Conservation (phyloP, 768 basidiomycete species). For the Chalciporus sphaerocephalus region DNA sequence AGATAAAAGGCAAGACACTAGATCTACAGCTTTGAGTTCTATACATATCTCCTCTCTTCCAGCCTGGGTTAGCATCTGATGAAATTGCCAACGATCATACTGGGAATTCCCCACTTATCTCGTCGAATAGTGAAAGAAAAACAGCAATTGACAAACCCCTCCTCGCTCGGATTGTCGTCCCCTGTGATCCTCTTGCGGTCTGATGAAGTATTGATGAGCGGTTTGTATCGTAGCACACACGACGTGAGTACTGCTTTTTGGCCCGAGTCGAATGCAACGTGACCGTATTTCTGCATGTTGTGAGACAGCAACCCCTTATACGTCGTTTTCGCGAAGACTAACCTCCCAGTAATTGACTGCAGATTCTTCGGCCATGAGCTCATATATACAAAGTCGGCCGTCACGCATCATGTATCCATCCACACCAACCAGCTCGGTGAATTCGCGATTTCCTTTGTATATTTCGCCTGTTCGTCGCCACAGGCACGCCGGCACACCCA, state of each 20-base stretch:
- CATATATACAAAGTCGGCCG: constrained; percentile 92
- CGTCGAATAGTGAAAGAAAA: constrained; percentile 88
- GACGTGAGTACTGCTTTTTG: constrained; percentile 93
- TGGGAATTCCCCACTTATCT: constrained; percentile 83
- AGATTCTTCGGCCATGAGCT: constrained; percentile 95
- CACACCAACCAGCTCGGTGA: constrained; percentile 84
- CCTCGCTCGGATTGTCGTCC: constrained; percentile 44
- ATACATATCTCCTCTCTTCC: neutral
- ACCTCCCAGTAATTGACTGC: constrained; percentile 99
- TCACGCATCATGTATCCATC: constrained; percentile 88
- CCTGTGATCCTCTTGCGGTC: constrained; percentile 29
- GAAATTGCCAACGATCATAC: constrained; percentile 88
- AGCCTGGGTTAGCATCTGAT: constrained; percentile 52
- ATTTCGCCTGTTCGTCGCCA: constrained; percentile 98
- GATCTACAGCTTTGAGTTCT: neutral
- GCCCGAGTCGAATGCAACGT: constrained; percentile 85
- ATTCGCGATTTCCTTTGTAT: constrained; percentile 96
- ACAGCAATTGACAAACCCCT: constrained; percentile 79
- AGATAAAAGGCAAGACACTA: neutral
- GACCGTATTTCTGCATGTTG: constrained; percentile 79
- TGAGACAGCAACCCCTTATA: neutral
- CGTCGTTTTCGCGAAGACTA: constrained; percentile 12
- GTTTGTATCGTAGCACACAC: constrained; percentile 81
- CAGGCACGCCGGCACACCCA: constrained; percentile 95
- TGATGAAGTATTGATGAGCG: constrained; percentile 43